A percentile compares a stretch with the other conserved stretches of the same genome.
Evolutionary conservation across 108 stramenopile species (phyloP).

Genomic region (Cyclostephanos tholiformis): DNA sequence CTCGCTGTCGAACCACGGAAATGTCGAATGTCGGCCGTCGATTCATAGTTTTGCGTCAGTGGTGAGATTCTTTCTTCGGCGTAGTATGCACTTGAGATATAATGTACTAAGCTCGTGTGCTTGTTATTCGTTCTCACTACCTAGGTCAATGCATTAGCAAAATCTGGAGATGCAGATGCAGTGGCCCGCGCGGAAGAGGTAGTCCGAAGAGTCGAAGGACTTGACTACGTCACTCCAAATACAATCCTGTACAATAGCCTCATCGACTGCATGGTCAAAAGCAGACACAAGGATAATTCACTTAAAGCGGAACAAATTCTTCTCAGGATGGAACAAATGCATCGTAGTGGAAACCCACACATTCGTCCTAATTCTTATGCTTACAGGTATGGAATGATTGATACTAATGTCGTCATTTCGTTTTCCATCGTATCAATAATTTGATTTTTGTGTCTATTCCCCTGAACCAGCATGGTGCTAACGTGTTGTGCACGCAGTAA

Average conservation of each 20-base stretch:
- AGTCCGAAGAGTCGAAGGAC: conserved; percentile 37
- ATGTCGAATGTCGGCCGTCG: conserved; percentile 25
- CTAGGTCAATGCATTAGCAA: conserved; percentile 63
- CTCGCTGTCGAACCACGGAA: conserved; percentile 22
- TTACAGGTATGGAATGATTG: conserved; percentile 24
- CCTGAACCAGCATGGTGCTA: conserved; percentile 31
- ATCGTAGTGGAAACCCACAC: conserved; percentile 21
- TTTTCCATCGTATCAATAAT: not conserved
- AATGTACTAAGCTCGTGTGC: not conserved
- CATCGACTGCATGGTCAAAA: conserved; percentile 36
- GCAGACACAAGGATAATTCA: conserved; percentile 11
- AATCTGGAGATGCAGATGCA: conserved; percentile 40
- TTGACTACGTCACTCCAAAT: conserved; percentile 43
- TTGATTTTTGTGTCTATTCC: not conserved
- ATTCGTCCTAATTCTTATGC: conserved; percentile 28
- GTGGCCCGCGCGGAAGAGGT: conserved; percentile 43
- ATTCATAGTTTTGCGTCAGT: conserved; percentile 50
- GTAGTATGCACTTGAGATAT: not conserved
- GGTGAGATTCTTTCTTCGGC: conserved; percentile 19
- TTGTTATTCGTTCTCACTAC: not conserved
- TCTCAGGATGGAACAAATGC: conserved; percentile 29
- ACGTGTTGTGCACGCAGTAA: conserved; percentile 46
- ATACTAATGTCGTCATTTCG: not conserved
- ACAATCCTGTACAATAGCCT: conserved; percentile 44
- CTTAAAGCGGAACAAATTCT: conserved; percentile 31